These are phyloP conservation scores for Colletotrichum echinochloae DNA, from an alignment of 2,329 filamentous ascomycete genomes.

Conservation along the genomic window DNA sequence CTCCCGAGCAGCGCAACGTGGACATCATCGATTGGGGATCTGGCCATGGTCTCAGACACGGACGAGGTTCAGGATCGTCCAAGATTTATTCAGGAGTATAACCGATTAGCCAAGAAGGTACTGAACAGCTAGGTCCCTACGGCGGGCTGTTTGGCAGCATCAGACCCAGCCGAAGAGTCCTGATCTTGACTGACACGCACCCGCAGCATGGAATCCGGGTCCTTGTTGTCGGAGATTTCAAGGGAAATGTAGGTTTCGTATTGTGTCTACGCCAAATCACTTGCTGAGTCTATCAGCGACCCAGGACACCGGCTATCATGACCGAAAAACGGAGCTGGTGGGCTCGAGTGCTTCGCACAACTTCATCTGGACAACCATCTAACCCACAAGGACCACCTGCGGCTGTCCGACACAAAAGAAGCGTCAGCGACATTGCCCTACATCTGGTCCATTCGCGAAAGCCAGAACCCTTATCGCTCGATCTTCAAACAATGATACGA, in stretches of 20 bases:
- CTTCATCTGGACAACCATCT: conserved; percentile 28
- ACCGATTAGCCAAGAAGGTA: conserved; percentile 70
- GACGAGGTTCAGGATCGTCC: conserved; percentile 63
- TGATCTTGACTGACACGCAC: conserved; percentile 3
- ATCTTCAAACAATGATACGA: conserved; percentile 69
- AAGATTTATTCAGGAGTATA: conserved; percentile 68
- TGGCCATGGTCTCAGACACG: conserved; percentile 59
- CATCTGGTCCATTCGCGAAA: conserved; percentile 56
- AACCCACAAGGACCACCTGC: conserved; percentile 10
- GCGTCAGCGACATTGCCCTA: conserved; percentile 66
- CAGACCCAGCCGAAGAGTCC: background rate
- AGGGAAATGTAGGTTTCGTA: conserved; percentile 18
- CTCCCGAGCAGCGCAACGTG: conserved; percentile 65
- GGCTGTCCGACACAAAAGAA: conserved; percentile 59
- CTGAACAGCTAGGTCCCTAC: background rate
- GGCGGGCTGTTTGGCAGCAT: background rate
- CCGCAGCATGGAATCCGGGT: conserved; percentile 65
- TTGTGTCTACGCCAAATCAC: background rate
- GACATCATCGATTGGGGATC: conserved; percentile 67
- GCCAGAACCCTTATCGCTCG: conserved; percentile 61
- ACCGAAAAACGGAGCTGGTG: conserved; percentile 54
- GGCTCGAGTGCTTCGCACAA: conserved; percentile 51
- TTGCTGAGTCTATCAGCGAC: conserved; percentile 16
- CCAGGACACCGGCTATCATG: conserved; percentile 16
- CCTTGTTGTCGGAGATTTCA: conserved; percentile 53